phyloP scores from a whole-genome alignment of 2,329 filamentous ascomycete genomes.

The Trichoderma sp. region DNA sequence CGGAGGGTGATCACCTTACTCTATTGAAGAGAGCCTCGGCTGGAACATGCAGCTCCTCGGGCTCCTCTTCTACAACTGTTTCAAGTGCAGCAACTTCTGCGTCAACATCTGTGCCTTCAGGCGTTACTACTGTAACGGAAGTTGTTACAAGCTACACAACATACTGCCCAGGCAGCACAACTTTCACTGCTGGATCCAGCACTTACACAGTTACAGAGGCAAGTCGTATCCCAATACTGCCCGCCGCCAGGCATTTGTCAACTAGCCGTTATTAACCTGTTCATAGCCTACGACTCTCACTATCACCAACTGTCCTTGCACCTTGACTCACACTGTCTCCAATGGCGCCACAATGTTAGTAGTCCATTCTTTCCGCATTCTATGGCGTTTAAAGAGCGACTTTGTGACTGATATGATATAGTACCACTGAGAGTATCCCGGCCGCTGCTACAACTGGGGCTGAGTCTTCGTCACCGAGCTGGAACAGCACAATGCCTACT shows the following conservation, averaged over 20 bases:
- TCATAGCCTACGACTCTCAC: background rate
- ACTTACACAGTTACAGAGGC: background rate
- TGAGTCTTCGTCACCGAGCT: background rate
- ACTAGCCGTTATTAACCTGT: background rate
- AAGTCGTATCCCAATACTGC: background rate
- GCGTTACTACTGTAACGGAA: conserved; percentile 1
- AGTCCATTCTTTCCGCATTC: background rate
- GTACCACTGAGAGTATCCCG: background rate
- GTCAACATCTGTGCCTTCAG: background rate
- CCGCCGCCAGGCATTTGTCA: background rate
- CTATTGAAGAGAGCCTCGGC: background rate
- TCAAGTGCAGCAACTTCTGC: background rate
- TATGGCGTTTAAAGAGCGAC: background rate
- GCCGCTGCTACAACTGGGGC: background rate
- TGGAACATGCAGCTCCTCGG: background rate
- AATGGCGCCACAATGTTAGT: conserved; percentile 6
- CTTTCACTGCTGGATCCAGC: background rate
- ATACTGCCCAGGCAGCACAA: background rate
- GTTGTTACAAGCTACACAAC: background rate
- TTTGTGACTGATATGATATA: background rate
- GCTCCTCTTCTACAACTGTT: background rate
- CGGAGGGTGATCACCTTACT: background rate
- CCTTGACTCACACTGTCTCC: background rate
- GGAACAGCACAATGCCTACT: conserved; percentile 1
- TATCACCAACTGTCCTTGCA: background rate